Conservation (phyloP, 305 asterid genomes). For the Solanum chacoense region DNA sequence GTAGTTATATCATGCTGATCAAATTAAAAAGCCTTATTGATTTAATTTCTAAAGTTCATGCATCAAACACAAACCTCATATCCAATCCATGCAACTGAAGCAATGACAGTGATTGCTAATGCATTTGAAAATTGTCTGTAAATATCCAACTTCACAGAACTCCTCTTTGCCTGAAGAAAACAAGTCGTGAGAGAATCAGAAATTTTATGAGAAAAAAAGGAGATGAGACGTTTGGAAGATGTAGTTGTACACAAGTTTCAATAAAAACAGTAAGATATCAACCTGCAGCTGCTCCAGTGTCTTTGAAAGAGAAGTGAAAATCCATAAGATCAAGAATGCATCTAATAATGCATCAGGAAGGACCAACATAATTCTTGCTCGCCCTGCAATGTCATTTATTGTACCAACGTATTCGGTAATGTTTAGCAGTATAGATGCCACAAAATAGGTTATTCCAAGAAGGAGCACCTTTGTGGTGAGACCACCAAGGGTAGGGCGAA, state of each 20-base stretch:
- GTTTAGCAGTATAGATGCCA: slow-evolving; percentile 76
- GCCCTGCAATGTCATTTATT: slow-evolving; percentile 88
- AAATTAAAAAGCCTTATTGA: not conserved
- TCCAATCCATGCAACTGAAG: slow-evolving; percentile 84
- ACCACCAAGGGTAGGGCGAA: slow-evolving; percentile 96
- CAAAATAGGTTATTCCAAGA: slow-evolving; percentile 65
- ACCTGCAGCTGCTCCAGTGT: slow-evolving; percentile 97
- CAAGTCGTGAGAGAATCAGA: slow-evolving; percentile 5
- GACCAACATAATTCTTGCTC: slow-evolving; percentile 69
- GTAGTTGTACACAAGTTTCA: not conserved
- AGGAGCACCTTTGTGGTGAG: slow-evolving; percentile 83
- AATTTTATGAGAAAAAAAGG: not conserved
- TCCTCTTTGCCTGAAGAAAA: slow-evolving; percentile 74
- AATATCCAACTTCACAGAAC: slow-evolving; percentile 77
- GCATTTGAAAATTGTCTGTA: slow-evolving; percentile 92
- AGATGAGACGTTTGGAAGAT: not conserved
- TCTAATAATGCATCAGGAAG: slow-evolving; percentile 87
- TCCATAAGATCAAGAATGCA: slow-evolving; percentile 91
- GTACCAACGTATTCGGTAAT: slow-evolving; percentile 86
- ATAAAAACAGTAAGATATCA: not conserved
- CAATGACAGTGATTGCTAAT: slow-evolving; percentile 60
- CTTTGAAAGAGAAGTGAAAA: slow-evolving; percentile 89
- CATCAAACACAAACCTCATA: slow-evolving; percentile 63
- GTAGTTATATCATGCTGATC: not conserved
- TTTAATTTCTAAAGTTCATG: not conserved